phyloP scores from a whole-genome alignment of 768 basidiomycete species.

The Coprinellus aureogranulatus region DNA sequence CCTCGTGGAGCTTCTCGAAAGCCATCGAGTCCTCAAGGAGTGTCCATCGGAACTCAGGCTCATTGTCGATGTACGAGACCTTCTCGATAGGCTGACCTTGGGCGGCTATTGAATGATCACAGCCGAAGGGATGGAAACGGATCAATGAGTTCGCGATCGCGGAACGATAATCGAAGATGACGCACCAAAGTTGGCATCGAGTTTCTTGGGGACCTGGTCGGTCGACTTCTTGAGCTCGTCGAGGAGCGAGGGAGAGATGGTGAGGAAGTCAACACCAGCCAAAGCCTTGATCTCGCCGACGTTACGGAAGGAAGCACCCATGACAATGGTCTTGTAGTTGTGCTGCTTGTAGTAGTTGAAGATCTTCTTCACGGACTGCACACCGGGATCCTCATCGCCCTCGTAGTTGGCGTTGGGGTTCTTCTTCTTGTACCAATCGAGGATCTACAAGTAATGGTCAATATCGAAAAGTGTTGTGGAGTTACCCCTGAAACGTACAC shows the following conservation, averaged over 20 bases:
- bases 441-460: no score
- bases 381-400: constrained; percentile 93
- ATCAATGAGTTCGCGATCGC: constrained; percentile 9
- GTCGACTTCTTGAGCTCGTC: constrained; percentile 88
- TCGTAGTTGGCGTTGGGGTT: constrained; percentile 80
- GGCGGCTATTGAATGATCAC: constrained; percentile 36
- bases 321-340: constrained; percentile 97
- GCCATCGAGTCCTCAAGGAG: constrained; percentile 95
- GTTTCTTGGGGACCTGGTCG: constrained; percentile 78
- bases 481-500: no score
- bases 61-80: constrained; percentile 84
- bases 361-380: constrained; percentile 92
- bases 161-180: constrained; percentile 9
- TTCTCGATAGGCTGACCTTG: constrained; percentile 67
- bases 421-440: constrained; percentile 99
- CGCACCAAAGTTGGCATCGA: constrained; percentile 65
- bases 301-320: constrained; percentile 99
- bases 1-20: constrained; percentile 98
- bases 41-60: constrained; percentile 93
- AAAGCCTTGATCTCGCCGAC: constrained; percentile 94
- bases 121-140: neutral
- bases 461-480: no score
- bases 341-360: constrained; percentile 99
- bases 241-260: constrained; percentile 86
- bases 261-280: constrained; percentile 96